Percentiles rank a stretch among this genome's conserved stretches.
These are phyloP conservation scores for Fraxinus xanthoxyloides DNA, from an alignment of 305 asterid genomes.

Conservation along the genomic window DNA sequence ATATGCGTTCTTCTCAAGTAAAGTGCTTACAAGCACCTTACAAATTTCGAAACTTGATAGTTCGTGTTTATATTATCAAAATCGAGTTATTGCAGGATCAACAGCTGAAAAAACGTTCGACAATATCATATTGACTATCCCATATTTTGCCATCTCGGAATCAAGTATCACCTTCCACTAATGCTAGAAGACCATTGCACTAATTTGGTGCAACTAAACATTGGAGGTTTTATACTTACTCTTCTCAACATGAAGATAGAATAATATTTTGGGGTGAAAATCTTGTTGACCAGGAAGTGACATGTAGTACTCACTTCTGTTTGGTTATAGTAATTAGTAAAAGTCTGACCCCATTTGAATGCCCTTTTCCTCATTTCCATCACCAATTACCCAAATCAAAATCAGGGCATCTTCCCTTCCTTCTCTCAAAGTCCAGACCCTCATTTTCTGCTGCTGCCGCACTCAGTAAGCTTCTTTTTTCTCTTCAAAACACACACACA, in stretches of 20 bases:
- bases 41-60: background rate
- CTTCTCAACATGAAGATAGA: background rate
- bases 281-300: background rate
- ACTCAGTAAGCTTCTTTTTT: background rate
- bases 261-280: background rate
- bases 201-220: background rate
- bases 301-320: background rate
- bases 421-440: background rate
- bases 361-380: background rate
- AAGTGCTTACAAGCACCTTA: background rate
- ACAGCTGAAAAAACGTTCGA: background rate
- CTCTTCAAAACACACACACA: background rate
- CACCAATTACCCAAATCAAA: background rate
- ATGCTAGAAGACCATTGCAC: background rate
- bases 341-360: background rate
- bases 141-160: background rate
- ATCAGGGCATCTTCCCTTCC: background rate
- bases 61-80: background rate
- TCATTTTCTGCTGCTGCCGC: background rate
- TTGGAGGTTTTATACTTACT: background rate
- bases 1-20: background rate
- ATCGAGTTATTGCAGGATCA: background rate
- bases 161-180: background rate
- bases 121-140: background rate
- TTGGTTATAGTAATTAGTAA: background rate